A percentile compares a stretch with the other conserved stretches of the same genome.
Conservation (phyloP, 2,329 filamentous ascomycete species). For the Daldinia sp. region DNA sequence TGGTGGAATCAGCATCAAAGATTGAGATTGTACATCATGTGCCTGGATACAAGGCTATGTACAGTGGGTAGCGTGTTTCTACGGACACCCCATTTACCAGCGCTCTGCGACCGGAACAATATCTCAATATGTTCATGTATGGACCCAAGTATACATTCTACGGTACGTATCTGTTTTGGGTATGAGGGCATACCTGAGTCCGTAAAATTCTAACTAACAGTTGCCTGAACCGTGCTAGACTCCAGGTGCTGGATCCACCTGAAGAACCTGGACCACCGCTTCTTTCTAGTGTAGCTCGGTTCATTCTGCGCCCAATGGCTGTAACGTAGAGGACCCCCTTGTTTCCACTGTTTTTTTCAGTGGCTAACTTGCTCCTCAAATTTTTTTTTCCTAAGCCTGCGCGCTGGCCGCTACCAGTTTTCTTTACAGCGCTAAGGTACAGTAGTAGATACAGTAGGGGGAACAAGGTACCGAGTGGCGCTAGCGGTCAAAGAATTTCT, state of each 20-base stretch:
- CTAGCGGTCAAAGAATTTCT: conserved; percentile 33
- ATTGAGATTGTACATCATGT: not conserved
- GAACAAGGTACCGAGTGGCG: not conserved
- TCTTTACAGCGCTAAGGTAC: not conserved
- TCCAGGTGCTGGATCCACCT: conserved; percentile 4
- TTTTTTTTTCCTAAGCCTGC: conserved; percentile 27
- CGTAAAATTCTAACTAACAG: conserved; percentile 11
- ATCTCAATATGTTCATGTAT: too few relatives aligned
- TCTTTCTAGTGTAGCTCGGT: conserved; percentile 9
- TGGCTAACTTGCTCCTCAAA: conserved; percentile 14
- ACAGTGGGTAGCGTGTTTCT: too few relatives aligned
- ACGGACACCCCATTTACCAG: not conserved
- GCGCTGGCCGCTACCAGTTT: conserved; percentile 29
- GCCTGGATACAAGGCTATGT: too few relatives aligned
- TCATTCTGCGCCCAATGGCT: conserved; percentile 9
- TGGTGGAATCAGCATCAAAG: not conserved
- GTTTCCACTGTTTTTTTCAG: conserved; percentile 22
- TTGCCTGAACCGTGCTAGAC: conserved; percentile 30
- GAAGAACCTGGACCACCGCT: conserved; percentile 28
- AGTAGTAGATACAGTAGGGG: conserved; percentile 5
- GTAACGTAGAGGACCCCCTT: conserved; percentile 7
- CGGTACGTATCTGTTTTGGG: conserved; percentile 2
- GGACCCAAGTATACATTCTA: too few relatives aligned
- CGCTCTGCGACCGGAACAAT: not conserved
- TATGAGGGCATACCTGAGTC: conserved; percentile 5